These are phyloP conservation scores for Epichloe brachyelytri DNA, from an alignment of 2,329 filamentous ascomycete genomes.

Conservation along the genomic window DNA sequence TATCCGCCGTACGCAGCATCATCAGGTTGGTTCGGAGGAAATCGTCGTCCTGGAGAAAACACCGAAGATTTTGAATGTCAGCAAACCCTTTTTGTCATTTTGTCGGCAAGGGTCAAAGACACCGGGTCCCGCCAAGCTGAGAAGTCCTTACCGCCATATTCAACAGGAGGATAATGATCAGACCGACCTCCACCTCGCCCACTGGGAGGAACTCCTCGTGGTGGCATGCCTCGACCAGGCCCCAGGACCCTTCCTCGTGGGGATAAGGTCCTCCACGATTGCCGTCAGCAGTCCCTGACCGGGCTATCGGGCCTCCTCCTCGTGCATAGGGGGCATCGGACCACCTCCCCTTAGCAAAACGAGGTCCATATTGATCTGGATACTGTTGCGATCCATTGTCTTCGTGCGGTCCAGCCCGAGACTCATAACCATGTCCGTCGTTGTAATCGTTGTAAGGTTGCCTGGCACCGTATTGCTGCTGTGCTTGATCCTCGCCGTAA, in stretches of 20 bases:
- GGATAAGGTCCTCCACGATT: slow-evolving; percentile 24
- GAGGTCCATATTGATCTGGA: slow-evolving; percentile 26
- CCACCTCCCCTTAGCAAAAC: slow-evolving; percentile 28
- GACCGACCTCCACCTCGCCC: slow-evolving; percentile 1
- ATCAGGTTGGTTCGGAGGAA: slow-evolving; percentile 9
- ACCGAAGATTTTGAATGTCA: neutral
- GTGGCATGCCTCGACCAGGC: slow-evolving; percentile 15
- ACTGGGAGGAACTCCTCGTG: neutral
- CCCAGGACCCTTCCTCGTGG: slow-evolving; percentile 19
- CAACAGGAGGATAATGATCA: slow-evolving; percentile 3
- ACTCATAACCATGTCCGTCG: slow-evolving; percentile 32
- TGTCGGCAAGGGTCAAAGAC: neutral
- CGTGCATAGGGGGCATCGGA: slow-evolving; percentile 30
- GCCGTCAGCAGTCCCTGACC: slow-evolving; percentile 26
- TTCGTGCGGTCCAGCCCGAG: slow-evolving; percentile 29
- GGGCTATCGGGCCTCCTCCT: slow-evolving; percentile 31
- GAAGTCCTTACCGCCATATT: slow-evolving; percentile 4
- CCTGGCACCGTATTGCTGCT: slow-evolving; percentile 22
- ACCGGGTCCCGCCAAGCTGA: neutral
- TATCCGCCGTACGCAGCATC: slow-evolving; percentile 11
- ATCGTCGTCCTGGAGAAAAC: slow-evolving; percentile 13
- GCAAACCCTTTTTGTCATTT: neutral
- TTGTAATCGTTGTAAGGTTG: slow-evolving; percentile 34
- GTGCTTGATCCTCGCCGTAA: slow-evolving; percentile 15
- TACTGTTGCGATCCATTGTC: slow-evolving; percentile 20